Evolutionary conservation across 495 filamentous ascomycete genomes (phyloP).

Genomic region (Immersiella caudata): DNA sequence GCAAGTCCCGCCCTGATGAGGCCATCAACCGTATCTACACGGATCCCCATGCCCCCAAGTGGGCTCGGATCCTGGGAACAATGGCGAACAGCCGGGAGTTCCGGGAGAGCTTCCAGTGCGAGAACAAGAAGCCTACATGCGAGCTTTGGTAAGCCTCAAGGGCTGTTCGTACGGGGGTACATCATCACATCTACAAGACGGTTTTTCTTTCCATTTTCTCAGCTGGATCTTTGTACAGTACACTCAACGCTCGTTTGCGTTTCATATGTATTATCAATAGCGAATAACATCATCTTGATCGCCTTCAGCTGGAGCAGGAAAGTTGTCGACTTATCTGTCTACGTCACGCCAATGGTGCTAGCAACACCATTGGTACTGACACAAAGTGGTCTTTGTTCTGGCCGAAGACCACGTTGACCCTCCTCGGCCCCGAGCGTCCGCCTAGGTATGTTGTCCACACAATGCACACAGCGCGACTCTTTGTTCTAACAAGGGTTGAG

Average conservation of each 20-base stretch:
- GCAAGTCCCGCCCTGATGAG: conserved; percentile 60
- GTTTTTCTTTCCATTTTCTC: not conserved
- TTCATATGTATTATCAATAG: not conserved
- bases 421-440: no score
- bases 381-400: no score
- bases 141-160: conserved; percentile 61
- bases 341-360: no score
- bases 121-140: conserved; percentile 64
- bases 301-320: no score
- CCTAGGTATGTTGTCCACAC: no score
- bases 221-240: not conserved
- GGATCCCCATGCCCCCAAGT: conserved; percentile 67
- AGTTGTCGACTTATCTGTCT: no score
- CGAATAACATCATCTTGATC: not conserved
- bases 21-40: conserved; percentile 60
- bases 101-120: conserved; percentile 67
- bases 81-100: conserved; percentile 71
- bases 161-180: not conserved
- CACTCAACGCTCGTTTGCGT: not conserved
- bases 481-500: no score
- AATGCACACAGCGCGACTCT: no score
- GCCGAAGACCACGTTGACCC: no score
- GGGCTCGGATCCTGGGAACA: conserved; percentile 63
- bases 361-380: no score
- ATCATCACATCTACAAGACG: not conserved